phyloP scores from a whole-genome alignment of 2,329 filamentous ascomycete genomes.

The Paramyrothecium sp. region DNA sequence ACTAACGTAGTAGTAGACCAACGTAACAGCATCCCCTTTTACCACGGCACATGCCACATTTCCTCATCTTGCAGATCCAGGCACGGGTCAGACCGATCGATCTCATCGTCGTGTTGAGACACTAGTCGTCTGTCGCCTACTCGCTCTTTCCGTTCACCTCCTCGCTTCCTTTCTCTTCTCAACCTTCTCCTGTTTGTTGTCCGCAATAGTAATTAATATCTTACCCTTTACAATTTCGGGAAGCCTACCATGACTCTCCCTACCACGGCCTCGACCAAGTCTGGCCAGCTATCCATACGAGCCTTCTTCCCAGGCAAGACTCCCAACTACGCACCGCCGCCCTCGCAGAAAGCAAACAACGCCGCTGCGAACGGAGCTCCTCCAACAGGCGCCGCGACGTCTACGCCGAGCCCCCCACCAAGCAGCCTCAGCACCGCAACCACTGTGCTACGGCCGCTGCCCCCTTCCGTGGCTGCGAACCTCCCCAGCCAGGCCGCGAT shows the following conservation, averaged over 20 bases:
- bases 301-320: slow-evolving; percentile 59
- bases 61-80: neutral
- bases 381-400: slow-evolving; percentile 18
- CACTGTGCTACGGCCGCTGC: slow-evolving; percentile 12
- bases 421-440: slow-evolving; percentile 9
- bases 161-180: neutral
- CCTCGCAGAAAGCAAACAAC: slow-evolving; percentile 18
- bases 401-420: slow-evolving; percentile 17
- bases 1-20: no score
- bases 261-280: slow-evolving; percentile 23
- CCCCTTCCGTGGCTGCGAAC: slow-evolving; percentile 28
- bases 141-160: neutral
- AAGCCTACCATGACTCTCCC: slow-evolving; percentile 37
- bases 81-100: neutral
- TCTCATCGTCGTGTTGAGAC: neutral
- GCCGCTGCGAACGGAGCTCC: slow-evolving; percentile 22
- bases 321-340: slow-evolving; percentile 33
- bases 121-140: neutral
- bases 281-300: slow-evolving; percentile 55
- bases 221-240: neutral
- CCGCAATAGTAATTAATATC: neutral
- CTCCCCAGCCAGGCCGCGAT: slow-evolving; percentile 51
- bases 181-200: neutral
- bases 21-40: neutral
- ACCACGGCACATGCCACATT: neutral